Evolutionary conservation across 768 basidiomycete genomes (phyloP).

Genomic region (Calocybe indica): DNA sequence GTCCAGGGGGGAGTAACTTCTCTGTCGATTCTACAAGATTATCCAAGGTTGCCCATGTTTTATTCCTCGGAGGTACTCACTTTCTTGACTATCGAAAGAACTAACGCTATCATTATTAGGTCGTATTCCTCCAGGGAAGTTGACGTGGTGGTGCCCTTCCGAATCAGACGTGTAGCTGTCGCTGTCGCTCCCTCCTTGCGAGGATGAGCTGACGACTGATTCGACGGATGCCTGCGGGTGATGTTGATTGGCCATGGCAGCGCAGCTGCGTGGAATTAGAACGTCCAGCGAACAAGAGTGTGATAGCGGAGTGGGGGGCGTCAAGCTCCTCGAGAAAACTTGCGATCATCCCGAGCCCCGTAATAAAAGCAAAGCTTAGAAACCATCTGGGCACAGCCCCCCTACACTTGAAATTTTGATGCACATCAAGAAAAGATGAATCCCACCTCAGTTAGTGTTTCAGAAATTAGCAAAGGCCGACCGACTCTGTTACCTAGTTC

Average conservation of each 20-base stretch:
- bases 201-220: conserved; percentile 18
- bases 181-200: conserved; percentile 10
- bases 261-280: conserved; percentile 18
- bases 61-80: conserved; percentile 5
- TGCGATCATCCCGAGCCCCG: conserved; percentile 5
- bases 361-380: conserved; percentile 15
- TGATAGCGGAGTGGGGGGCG: conserved; percentile 13
- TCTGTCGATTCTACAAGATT: neutral
- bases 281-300: conserved; percentile 17
- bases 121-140: conserved; percentile 16
- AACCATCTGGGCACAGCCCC: conserved; percentile 14
- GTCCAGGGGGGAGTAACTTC: conserved; percentile 9
- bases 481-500: too few relatives aligned
- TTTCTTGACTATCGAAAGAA: conserved; percentile 13
- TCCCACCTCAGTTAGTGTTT: too few relatives aligned
- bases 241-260: conserved; percentile 16
- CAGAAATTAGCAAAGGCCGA: too few relatives aligned
- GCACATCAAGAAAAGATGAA: conserved; percentile 11
- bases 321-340: conserved; percentile 15
- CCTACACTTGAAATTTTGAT: conserved; percentile 9
- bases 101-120: conserved; percentile 13
- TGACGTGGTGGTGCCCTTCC: conserved; percentile 13
- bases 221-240: conserved; percentile 20
- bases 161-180: conserved; percentile 5
- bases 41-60: too few relatives aligned